These are phyloP conservation scores for Ogataea pignaliae DNA, from an alignment of 805 yeast species.

Conservation along the genomic window DNA sequence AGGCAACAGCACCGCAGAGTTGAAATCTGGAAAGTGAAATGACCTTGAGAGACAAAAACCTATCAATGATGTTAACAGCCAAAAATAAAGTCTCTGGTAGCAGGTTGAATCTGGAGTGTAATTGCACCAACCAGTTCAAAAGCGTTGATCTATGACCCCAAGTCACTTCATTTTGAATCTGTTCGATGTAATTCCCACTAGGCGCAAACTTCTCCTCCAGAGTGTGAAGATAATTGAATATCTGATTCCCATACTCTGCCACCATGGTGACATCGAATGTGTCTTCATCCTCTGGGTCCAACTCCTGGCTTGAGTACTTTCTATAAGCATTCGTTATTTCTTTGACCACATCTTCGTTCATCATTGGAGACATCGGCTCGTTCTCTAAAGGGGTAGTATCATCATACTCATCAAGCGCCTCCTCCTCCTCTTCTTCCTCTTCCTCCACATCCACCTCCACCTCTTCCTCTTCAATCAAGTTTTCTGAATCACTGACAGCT, in stretches of 20 bases:
- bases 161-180: conserved; percentile 65
- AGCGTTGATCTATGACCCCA: conserved; percentile 76
- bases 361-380: conserved; percentile 56
- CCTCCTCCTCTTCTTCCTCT: conserved; percentile 30
- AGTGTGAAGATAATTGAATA: conserved; percentile 72
- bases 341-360: conserved; percentile 42
- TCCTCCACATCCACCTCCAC: conserved; percentile 37
- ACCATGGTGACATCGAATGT: conserved; percentile 87
- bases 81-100: conserved; percentile 81
- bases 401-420: conserved; percentile 34
- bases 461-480: conserved; percentile 6
- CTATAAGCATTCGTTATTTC: conserved; percentile 50
- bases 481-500: too few relatives aligned
- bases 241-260: conserved; percentile 84
- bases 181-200: conserved; percentile 68
- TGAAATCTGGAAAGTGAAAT: conserved; percentile 85
- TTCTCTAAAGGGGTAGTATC: conserved; percentile 15
- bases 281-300: conserved; percentile 79
- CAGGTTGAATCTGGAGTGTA: conserved; percentile 76
- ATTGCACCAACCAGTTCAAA: conserved; percentile 87
- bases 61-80: conserved; percentile 80
- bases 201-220: conserved; percentile 71
- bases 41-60: conserved; percentile 66
- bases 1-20: conserved; percentile 86
- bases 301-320: conserved; percentile 43